Base-by-base conservation (phyloP, 257 asterid species). In the Anisodus tanguticus region DNA sequence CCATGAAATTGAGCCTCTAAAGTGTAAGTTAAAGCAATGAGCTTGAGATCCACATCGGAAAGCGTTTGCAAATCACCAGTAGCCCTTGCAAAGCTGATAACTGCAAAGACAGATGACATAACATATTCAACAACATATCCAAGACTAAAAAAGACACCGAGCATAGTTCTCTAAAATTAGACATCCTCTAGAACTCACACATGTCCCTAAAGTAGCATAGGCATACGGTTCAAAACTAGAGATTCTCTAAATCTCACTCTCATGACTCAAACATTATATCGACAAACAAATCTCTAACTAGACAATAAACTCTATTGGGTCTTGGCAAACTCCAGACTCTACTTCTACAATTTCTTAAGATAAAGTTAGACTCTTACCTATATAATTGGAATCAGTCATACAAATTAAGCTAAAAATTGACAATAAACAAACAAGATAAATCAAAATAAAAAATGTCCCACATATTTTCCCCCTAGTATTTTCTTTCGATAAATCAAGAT, bases 41-140 rank as follows among this genome's bases (percentile, higher is more conserved):
- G 97, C 92, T 97, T 97, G 82, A 97, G 88, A 93, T 97, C 99
- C 83, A 95, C 98, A 88, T 97, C 99, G 3, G 99, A 97, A 88
- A 97, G 98, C 47, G 99, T 95, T 83, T 93, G 99, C 88, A 97
- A 86, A 89, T 97, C 99, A 89, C 99, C 99, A 74, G 99, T 97
- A 35, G 94, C 96, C 89, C 92, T 97, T 16, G 99, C 98, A 85
- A 97, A 97, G 92, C 76, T 89, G 82, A 95, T 87, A 85, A 92
- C 99, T 97, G 96, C 35, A 86, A 86, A 79, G 26, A 9, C 63
- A 76, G 43, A 17, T 26, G 51, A 76, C 26, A 19, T 8, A 74
- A 22, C 60, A 74, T 5, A 49, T 22, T 74, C 41, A 74, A 51
- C 12, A 49, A 76, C 4, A 76, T 2, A 26, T 22, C 17, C 59